phyloP scores from a whole-genome alignment of 495 filamentous ascomycete species.

The Lasiosphaeria hispida region DNA sequence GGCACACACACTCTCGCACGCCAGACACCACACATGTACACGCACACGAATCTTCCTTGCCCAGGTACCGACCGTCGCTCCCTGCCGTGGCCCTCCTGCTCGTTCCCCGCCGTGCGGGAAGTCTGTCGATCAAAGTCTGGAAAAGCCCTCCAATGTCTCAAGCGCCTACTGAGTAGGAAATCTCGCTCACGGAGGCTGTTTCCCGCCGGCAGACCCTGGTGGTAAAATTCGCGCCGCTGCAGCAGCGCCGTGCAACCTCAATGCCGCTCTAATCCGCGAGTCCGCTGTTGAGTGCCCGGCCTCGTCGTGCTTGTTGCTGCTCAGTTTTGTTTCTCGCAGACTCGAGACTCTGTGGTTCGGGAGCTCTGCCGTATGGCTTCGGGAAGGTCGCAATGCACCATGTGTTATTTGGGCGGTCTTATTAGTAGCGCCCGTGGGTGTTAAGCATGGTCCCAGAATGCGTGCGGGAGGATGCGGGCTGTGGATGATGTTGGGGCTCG shows the following conservation, averaged over 20 bases:
- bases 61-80: neutral
- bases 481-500: slow-evolving; percentile 21
- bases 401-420: slow-evolving; percentile 26
- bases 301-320: slow-evolving; percentile 10
- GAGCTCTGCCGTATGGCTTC: slow-evolving; percentile 28
- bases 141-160: slow-evolving; percentile 10
- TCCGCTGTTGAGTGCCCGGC: slow-evolving; percentile 17
- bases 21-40: neutral
- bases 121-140: no score
- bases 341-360: slow-evolving; percentile 15
- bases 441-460: slow-evolving; percentile 17
- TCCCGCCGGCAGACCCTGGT: slow-evolving; percentile 15
- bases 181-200: slow-evolving; percentile 13
- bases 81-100: neutral
- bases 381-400: slow-evolving; percentile 27
- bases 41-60: neutral
- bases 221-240: slow-evolving; percentile 30
- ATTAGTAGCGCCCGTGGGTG: slow-evolving; percentile 29
- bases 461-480: slow-evolving; percentile 13
- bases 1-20: slow-evolving; percentile 9
- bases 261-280: slow-evolving; percentile 28
- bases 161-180: slow-evolving; percentile 8
- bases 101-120: neutral
- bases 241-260: slow-evolving; percentile 37
- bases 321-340: neutral